Base-by-base conservation (phyloP, 768 basidiomycete species). In the Agaricus blazei region DNA sequence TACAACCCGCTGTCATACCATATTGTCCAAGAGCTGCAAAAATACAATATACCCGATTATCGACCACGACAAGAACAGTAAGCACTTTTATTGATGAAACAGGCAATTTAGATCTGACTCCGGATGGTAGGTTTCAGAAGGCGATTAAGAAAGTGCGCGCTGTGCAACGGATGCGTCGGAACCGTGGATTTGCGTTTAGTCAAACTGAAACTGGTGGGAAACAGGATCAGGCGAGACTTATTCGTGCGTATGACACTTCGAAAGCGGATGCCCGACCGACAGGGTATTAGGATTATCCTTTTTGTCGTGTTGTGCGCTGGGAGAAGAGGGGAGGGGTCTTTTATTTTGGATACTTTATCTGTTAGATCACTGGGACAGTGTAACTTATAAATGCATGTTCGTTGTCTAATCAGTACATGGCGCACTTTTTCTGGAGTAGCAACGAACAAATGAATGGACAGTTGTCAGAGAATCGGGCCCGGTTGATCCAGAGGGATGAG, bases 121-220 rank as follows among this genome's bases (percentile, higher is more conserved):
- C 54, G 54, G 48, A 50, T 62, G 56, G 27, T 56, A 95, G 92
- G 70, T 97, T 97, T 74, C 94, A 98, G 70, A 97, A 98, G 68
- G 97, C 97, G 14, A 99, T 99, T 79, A 98, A 98, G 72, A 99
- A 99, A 69, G 97, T 99, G 11, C 85, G 97, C n/a, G 97, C 97
- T 0, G 91, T 94, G 2, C 97, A 99, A 67, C 85, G 97, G 34
- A 93, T 98, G 90, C 87, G 97, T 12, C 81, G 92, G 54, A 97
- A 93, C 59, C 85, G 97, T 47, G 97, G 97, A 3, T 99, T 98
- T 67, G 97, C 97, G 3, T 99, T 99, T 76, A 93, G 90, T 68
- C 95, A 98, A 70, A 97, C 94, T 2, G 95, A 98, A 70, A 89
- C 88, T 61, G 77, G 79, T 27, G 82, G 83, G 29, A 83, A 84